Conservation (phyloP, 257 asterid species). For the Solanum peruvianum region DNA sequence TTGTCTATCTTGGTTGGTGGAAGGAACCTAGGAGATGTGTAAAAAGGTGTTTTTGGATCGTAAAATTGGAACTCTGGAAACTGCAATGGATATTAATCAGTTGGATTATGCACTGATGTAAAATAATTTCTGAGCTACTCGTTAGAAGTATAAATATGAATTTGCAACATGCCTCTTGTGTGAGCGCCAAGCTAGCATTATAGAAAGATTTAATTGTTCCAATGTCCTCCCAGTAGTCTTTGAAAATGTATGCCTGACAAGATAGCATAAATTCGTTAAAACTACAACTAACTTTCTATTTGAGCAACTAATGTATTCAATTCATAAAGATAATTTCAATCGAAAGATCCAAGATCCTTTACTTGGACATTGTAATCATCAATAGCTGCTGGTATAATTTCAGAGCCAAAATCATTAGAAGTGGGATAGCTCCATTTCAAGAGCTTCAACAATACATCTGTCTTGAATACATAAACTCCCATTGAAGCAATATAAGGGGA, state of each 20-base stretch:
- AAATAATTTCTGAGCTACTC: background rate
- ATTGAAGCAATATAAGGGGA: slow-evolving; percentile 85
- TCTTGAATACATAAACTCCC: slow-evolving; percentile 91
- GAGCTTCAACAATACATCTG: slow-evolving; percentile 62
- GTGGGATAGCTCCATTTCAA: slow-evolving; percentile 60
- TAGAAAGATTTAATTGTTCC: slow-evolving; percentile 82
- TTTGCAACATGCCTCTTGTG: slow-evolving; percentile 45
- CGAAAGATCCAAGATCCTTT: background rate
- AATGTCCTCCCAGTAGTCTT: slow-evolving; percentile 98
- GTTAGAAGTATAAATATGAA: background rate
- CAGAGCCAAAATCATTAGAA: slow-evolving; percentile 89
- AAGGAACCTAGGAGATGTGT: slow-evolving; percentile 87
- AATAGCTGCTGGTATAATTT: slow-evolving; percentile 79
- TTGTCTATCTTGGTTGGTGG: slow-evolving; percentile 92
- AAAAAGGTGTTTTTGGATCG: slow-evolving; percentile 89
- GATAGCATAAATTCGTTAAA: background rate
- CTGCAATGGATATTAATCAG: slow-evolving; percentile 26
- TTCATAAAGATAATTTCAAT: background rate
- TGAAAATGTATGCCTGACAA: slow-evolving; percentile 69
- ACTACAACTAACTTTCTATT: background rate
- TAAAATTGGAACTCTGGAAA: slow-evolving; percentile 68
- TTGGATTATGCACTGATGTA: background rate
- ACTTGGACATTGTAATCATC: slow-evolving; percentile 73
- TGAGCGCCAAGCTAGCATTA: slow-evolving; percentile 82
- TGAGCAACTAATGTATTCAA: background rate